phyloP scores from a whole-genome alignment of 106 monocot species.

The Dactylorhiza incarnata region DNA sequence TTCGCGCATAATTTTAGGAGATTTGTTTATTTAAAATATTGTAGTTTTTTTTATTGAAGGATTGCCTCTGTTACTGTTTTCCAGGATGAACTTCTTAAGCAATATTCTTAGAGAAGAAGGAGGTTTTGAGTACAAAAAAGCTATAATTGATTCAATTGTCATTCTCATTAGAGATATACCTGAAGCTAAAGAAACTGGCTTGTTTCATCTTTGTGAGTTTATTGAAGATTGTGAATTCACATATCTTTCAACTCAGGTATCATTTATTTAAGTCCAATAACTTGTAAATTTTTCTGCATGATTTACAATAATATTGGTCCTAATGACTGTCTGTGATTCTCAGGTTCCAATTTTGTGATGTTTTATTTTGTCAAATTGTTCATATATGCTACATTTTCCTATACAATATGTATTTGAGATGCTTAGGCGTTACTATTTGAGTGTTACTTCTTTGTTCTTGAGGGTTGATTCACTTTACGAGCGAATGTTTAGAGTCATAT shows the following conservation, averaged over 20 bases:
- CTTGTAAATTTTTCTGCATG: neutral
- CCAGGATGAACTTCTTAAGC: constrained; percentile 99
- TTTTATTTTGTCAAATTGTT: neutral
- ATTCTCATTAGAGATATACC: constrained; percentile 97
- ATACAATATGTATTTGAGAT: neutral
- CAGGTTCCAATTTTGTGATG: neutral
- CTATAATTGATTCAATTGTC: constrained; percentile 97
- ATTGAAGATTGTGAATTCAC: constrained; percentile 99
- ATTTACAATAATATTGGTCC: neutral
- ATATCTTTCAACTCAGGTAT: constrained; percentile 96
- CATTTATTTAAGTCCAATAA: neutral
- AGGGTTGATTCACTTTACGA: too few relatives aligned
- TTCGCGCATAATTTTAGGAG: neutral
- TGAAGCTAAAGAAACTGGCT: constrained; percentile 94
- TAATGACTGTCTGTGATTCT: neutral
- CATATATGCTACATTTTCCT: neutral
- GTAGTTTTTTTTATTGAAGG: neutral
- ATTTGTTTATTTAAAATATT: neutral
- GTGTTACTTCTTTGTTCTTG: neutral
- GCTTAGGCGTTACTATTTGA: neutral
- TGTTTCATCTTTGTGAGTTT: constrained; percentile 98
- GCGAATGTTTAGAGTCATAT: neutral
- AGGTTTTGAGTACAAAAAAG: constrained; percentile 97
- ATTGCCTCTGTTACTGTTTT: constrained; percentile 8
- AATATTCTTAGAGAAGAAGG: constrained; percentile 99